A percentile compares a stretch with the other conserved stretches of the same genome.
phyloP scores from a whole-genome alignment of 495 filamentous ascomycete species.

The Penicillium nucicola region DNA sequence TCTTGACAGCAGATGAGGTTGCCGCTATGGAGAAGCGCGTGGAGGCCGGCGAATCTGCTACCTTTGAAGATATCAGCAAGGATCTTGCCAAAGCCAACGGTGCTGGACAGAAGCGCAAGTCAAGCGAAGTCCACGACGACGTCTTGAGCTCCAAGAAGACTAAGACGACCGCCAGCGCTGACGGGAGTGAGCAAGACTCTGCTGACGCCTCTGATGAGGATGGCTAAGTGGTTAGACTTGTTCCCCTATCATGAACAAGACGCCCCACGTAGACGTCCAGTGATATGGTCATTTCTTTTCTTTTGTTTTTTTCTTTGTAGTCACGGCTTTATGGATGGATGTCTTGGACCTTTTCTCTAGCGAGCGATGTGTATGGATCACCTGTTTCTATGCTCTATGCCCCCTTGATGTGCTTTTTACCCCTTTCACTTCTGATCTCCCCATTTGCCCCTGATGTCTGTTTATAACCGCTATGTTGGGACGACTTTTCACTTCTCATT shows the following conservation, averaged over 20 bases:
- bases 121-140: slow-evolving; percentile 44
- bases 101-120: slow-evolving; percentile 49
- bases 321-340: slow-evolving; percentile 38
- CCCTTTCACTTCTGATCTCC: neutral
- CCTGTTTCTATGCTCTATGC: slow-evolving; percentile 11
- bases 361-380: slow-evolving; percentile 41
- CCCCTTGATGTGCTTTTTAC: slow-evolving; percentile 13
- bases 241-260: neutral
- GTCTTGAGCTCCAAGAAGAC: slow-evolving; percentile 44
- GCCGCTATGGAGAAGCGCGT: slow-evolving; percentile 72
- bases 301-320: slow-evolving; percentile 24
- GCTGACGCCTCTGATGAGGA: slow-evolving; percentile 48
- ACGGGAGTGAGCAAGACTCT: slow-evolving; percentile 50
- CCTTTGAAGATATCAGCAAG: slow-evolving; percentile 30
- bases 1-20: slow-evolving; percentile 97
- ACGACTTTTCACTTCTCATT: slow-evolving; percentile 26
- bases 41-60: slow-evolving; percentile 25
- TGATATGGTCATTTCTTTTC: slow-evolving; percentile 1
- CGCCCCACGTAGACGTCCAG: neutral
- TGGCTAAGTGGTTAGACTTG: slow-evolving; percentile 26
- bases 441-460: slow-evolving; percentile 21
- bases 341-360: slow-evolving; percentile 31
- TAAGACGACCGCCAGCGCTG: slow-evolving; percentile 45
- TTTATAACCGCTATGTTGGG: slow-evolving; percentile 39
- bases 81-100: slow-evolving; percentile 23